Base-by-base conservation (phyloP, 106 monocot species). In the Dendrobium chrysotoxum region DNA sequence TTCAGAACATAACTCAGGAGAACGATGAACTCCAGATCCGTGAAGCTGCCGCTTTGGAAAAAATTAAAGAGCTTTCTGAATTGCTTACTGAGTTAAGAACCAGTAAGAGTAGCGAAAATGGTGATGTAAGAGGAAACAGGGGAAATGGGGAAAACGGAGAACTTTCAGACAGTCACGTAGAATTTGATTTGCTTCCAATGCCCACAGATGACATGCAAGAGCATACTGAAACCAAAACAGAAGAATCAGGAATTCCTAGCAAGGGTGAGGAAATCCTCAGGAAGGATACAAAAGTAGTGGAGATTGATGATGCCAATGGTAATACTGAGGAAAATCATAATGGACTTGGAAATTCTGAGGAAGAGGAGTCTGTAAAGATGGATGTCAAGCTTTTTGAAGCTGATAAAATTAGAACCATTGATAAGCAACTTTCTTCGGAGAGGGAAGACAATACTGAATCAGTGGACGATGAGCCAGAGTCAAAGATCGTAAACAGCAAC, bases 1-100 rank as follows among this genome's bases (percentile, higher is more conserved):
- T 88, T 44, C 93, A 90, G 79, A 93, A 81, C 50, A 80, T 93
- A n/a, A 79, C 58, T 25, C 89, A 85, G 47, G 90, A 90, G 81
- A 88, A 83, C 26, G 81, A 85, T 44, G 92, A 92, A 1, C 75
- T 89, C 21, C 75, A 79, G 5, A 79, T 74, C 9, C 85, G 78
- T 73, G 85, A 88, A 72, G 66, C 83, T 61, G 80, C 80, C 9
- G 65, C 81, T 42, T 55, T 44, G 7, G 28, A 68, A 40, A 80
- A 85, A 81, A 71, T 85, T 20, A 61, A 81, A 42, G 81, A 86
- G 44, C 81, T 86, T 26, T 75, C 88, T 26, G 68, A 68, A 21
- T 79, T 83, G 70, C 81, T 88, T 1, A 42, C 47, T 8, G 83
- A 85, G 53, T 72, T 50, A 12, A 53, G 70, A 23, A 12, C 71